Evolutionary conservation across 2,329 filamentous ascomycete species (phyloP), one percentile per base, ranked within the genome.

Genomic region (Epichloe coenophiala): DNA sequence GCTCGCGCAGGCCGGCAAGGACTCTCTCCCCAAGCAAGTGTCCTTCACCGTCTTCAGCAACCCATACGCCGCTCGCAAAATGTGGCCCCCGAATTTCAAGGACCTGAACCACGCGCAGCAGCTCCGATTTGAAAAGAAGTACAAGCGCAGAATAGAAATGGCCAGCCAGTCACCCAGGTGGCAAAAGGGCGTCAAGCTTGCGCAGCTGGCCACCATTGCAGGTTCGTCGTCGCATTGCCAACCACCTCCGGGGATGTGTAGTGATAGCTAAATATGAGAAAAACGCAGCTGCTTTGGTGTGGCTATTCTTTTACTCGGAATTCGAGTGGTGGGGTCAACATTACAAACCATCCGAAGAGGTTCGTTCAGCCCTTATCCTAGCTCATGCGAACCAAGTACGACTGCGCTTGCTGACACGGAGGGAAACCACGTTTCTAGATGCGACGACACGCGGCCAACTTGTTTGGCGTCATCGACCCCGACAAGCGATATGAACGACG

Each of bases 71-170:
- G 77, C 81, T 46, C 83, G 86, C 67, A 86, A 84, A 62, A 71
- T 79, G 56, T 91, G 86, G 86, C 86, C 86, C 51, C 86, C 86
- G 12, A 81, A 89, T 65, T 86, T 91, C 66, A 69, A 74, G 55
- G 77, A 79, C 61, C 75, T 91, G 53, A 80, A 80, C 38, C 69
- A 74, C 45, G 84, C 85, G 65, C 80, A 89, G 61, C 83, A 90
- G 66, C 84, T 90, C 63, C 76, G 81, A 42, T 83, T 88, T 58
- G 86, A 91, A 71, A 81, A 85, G 64, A 83, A 84, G 62, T 90
- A 84, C 68, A 85, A 88, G 68, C 75, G 86, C 48, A 76, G 86
- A 49, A 67, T 84, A 27, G 73, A 75, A 52, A 66, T 86, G 57
- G 78, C 80, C 58, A 77, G 76, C 61, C 73, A 75, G 40, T 70